A percentile compares a stretch with the other conserved stretches of the same genome.
Evolutionary conservation across 495 filamentous ascomycete genomes (phyloP).

Genomic region (Chaetomium fimeti): DNA sequence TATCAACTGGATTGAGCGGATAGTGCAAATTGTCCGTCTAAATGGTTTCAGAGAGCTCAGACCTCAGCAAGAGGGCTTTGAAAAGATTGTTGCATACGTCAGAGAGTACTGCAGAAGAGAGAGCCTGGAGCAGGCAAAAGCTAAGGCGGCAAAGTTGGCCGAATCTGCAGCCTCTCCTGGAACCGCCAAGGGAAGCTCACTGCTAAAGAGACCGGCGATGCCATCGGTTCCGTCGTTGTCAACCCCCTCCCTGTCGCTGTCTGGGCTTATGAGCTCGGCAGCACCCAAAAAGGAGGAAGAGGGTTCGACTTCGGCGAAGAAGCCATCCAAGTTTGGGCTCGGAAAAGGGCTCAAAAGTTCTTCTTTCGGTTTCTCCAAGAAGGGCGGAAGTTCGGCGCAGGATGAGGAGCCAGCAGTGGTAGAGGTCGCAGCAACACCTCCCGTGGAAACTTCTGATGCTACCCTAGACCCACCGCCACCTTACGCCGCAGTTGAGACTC

Average conservation of each 20-base stretch:
- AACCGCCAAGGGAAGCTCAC: background rate
- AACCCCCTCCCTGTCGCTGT: background rate
- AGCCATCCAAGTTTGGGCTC: conserved; percentile 10
- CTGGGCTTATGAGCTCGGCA: conserved; percentile 5
- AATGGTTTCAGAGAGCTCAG: conserved; percentile 30
- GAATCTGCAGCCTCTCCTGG: background rate
- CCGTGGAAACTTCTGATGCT: background rate
- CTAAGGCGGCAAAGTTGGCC: conserved; percentile 1
- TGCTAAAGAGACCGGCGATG: conserved; percentile 15
- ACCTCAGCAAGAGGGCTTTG: conserved; percentile 32
- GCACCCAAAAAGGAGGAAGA: conserved; percentile 2
- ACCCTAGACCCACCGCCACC: conserved; percentile 1
- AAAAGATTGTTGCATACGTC: conserved; percentile 38
- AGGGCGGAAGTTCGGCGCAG: background rate
- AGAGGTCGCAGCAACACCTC: background rate
- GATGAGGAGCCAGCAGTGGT: background rate
- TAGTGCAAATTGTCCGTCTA: conserved; percentile 32
- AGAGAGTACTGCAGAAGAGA: conserved; percentile 24
- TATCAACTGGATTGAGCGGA: conserved; percentile 32
- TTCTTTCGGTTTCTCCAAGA: conserved; percentile 21
- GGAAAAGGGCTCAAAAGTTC: conserved; percentile 16
- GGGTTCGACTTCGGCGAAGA: conserved; percentile 2
- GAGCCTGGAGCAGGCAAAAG: background rate
- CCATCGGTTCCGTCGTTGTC: conserved; percentile 11
- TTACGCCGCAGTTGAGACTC: background rate